phyloP scores from a whole-genome alignment of 257 asterid genomes.

The Fraxinus anomala region DNA sequence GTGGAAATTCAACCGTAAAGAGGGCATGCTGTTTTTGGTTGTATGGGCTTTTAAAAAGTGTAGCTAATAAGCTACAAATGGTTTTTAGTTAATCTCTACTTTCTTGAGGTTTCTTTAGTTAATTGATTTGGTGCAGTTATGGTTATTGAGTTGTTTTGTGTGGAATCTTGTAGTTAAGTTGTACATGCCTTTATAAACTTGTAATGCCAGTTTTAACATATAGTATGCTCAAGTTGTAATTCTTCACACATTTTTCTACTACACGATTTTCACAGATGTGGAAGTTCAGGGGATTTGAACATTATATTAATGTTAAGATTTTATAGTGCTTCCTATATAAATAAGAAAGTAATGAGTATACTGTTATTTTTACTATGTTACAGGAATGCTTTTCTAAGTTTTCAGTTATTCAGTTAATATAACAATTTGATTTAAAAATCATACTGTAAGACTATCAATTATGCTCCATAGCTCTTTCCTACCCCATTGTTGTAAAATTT shows the following conservation, averaged over 20 bases:
- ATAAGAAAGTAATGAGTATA: neutral
- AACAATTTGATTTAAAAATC: neutral
- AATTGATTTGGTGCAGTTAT: neutral
- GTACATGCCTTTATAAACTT: neutral
- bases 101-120: neutral
- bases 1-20: neutral
- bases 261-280: neutral
- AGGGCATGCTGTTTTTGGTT: neutral
- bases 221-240: neutral
- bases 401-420: neutral
- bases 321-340: neutral
- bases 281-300: neutral
- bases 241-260: neutral
- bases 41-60: neutral
- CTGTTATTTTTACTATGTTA: neutral
- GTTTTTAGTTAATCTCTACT: neutral
- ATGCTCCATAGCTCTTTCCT: neutral
- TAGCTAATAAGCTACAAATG: neutral
- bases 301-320: neutral
- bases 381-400: neutral
- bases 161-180: neutral
- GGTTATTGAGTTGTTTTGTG: neutral
- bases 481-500: neutral
- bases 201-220: neutral
- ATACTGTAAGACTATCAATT: neutral